These are phyloP conservation scores for Aspergillus conjunctus DNA, from an alignment of 495 filamentous ascomycete genomes.

Conservation along the genomic window DNA sequence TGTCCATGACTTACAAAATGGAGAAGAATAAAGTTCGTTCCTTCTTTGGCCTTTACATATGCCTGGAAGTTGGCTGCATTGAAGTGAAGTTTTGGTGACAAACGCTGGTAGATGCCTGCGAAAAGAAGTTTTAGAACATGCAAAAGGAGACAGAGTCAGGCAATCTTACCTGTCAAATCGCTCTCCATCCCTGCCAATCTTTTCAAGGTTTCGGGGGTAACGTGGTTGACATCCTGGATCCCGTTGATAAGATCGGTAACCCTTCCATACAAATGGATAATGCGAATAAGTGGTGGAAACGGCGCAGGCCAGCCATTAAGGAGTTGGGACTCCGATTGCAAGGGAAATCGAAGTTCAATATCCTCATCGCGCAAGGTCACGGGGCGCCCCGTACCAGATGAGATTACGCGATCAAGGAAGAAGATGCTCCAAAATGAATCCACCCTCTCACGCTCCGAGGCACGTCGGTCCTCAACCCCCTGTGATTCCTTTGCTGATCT, in stretches of 20 bases:
- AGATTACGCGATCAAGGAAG: constrained; percentile 81
- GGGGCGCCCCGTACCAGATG: constrained; percentile 77
- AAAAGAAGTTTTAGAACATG: not conserved
- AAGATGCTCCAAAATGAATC: constrained; percentile 88
- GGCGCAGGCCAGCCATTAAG: constrained; percentile 69
- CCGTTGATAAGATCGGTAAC: constrained; percentile 83
- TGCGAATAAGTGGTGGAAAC: constrained; percentile 75
- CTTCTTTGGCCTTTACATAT: constrained; percentile 74
- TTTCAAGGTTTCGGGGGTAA: constrained; percentile 69
- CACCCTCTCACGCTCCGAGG: constrained; percentile 69
- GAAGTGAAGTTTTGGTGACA: constrained; percentile 73
- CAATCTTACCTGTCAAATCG: constrained; percentile 60
- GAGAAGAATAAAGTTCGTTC: constrained; percentile 81
- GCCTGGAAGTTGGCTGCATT: constrained; percentile 75
- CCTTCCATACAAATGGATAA: constrained; percentile 80
- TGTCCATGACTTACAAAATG: constrained; percentile 57
- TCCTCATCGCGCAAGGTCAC: constrained; percentile 80
- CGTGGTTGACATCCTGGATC: constrained; percentile 72
- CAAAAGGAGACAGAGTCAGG: not conserved
- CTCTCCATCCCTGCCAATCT: constrained; percentile 72
- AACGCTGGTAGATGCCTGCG: constrained; percentile 68
- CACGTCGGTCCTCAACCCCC: constrained; percentile 44
- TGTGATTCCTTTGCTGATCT: constrained; percentile 27
- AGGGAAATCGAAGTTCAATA: constrained; percentile 75
- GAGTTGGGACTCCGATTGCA: constrained; percentile 58